Evolutionary conservation across 2,329 filamentous ascomycete genomes (phyloP), one percentile per base, ranked within the genome.

Genomic region (Trichoderma sp.): DNA sequence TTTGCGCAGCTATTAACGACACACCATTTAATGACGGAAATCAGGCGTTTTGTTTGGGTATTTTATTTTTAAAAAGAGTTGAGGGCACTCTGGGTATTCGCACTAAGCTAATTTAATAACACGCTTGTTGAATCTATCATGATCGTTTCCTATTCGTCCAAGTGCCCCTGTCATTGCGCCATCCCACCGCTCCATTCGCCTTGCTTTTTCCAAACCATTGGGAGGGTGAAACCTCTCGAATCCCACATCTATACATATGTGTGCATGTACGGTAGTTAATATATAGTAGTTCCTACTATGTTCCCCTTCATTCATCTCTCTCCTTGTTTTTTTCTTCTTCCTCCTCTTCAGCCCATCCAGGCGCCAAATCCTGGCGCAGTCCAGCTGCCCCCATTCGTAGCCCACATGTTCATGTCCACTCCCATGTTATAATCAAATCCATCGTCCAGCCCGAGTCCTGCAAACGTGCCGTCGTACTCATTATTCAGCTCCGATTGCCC

Each of bases 401-500:
- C 79, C 81, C 80, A 82, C 30, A 82, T 71, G 15, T 79, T 79
- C 66, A 80, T 75, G 62, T 83, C 82, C 28, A 83, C 79, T 2
- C 84, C 84, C 74, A 86, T 84, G 1, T 82, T 78, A 56, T 81
- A 79, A 34, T 82, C 81, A 3, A 82, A 80, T 21, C 83, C 84
- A 32, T 83, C 81, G 24, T 85, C 84, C 26, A 86, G 79, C 30
- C 84, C 84, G 1, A 86, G 79, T 0, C 83, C 83, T 61, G 86
- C 84, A 69, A 85, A 80, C 0, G 84, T 83, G 2, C 85, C 84
- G 69, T 86, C 85, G 61, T 86, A 86, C 0, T 84, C 84, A 51
- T 85, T 86, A n/a, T 85, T 80, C 72, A 86, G 84, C 4, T 83
- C 76, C 1, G 81, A 79, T 24, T 78, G 75, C 5, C 57, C 56